Conservation (phyloP, 768 basidiomycete genomes). For the Serendipita indica region DNA sequence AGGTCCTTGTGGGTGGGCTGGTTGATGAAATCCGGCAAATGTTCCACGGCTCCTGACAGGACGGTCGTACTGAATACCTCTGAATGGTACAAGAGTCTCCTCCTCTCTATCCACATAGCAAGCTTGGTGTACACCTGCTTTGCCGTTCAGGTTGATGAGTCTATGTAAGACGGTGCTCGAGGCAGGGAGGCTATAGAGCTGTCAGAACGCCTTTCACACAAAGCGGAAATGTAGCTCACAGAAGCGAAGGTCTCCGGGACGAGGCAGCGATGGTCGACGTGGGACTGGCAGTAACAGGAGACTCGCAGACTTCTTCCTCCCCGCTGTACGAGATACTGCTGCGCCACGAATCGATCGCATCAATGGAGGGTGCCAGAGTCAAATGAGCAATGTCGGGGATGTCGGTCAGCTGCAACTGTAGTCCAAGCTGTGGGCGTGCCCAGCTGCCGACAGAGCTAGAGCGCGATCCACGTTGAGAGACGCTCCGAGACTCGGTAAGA, state of each 20-base stretch:
- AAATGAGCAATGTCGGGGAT: background rate
- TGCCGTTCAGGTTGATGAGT: background rate
- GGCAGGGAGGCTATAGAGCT: no score
- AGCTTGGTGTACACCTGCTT: background rate
- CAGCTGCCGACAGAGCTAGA: background rate
- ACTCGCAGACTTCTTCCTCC: background rate
- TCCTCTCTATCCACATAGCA: background rate
- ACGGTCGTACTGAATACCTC: background rate
- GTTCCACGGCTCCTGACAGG: background rate
- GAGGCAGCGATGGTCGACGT: background rate
- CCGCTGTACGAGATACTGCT: background rate
- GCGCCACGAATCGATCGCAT: conserved; percentile 1
- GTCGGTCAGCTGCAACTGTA: background rate
- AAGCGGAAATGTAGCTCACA: background rate
- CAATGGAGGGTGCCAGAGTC: background rate
- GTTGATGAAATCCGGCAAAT: background rate
- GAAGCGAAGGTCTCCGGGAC: background rate
- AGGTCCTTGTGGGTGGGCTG: background rate
- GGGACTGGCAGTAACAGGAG: background rate
- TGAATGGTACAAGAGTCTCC: background rate
- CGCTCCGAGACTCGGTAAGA: background rate
- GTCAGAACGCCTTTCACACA: no score
- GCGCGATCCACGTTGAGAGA: background rate
- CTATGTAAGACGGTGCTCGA: no score
- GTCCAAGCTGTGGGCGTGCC: background rate